Percentiles rank a stretch among this genome's conserved stretches.
Evolutionary conservation across 345 rosid species (phyloP).

Genomic region (Erysimum cheiranthoides): DNA sequence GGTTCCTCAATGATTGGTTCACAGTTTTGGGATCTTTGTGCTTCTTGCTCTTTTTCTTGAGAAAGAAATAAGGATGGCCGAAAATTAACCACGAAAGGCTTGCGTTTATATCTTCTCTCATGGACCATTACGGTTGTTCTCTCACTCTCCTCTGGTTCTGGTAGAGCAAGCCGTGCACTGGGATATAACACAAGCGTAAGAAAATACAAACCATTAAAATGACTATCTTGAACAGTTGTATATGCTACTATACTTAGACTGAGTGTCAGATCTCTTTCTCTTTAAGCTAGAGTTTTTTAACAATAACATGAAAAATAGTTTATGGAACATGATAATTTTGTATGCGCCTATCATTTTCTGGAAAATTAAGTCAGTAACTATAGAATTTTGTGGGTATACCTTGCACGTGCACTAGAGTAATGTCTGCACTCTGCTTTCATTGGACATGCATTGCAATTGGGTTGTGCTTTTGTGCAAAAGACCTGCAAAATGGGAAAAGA

Average conservation of each 20-base stretch:
- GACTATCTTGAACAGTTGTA: slow-evolving; percentile 1
- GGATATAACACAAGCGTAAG: slow-evolving; percentile 9
- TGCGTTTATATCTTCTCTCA: slow-evolving; percentile 39
- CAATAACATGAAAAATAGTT: too few species aligned
- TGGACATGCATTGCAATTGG: slow-evolving; percentile 95
- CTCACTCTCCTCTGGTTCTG: slow-evolving; percentile 73
- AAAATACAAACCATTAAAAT: not conserved
- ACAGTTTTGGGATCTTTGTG: slow-evolving; percentile 36
- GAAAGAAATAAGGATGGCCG: slow-evolving; percentile 52
- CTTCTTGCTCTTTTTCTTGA: slow-evolving; percentile 22
- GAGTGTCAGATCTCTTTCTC: not conserved
- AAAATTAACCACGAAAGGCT: slow-evolving; percentile 44
- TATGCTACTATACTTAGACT: not conserved
- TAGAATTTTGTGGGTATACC: slow-evolving; percentile 49
- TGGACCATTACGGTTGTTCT: slow-evolving; percentile 45
- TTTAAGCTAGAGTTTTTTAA: too few species aligned
- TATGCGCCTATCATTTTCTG: too few species aligned
- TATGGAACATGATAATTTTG: too few species aligned
- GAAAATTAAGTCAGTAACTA: not conserved
- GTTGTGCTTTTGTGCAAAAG: slow-evolving; percentile 81
- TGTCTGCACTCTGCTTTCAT: slow-evolving; percentile 92
- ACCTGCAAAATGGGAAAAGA: slow-evolving; percentile 55
- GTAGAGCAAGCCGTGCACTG: slow-evolving; percentile 88
- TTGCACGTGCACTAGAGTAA: slow-evolving; percentile 89
- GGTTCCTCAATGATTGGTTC: slow-evolving; percentile 89